Base-by-base conservation (phyloP, 768 basidiomycete species). In the Boletus sensibilis region DNA sequence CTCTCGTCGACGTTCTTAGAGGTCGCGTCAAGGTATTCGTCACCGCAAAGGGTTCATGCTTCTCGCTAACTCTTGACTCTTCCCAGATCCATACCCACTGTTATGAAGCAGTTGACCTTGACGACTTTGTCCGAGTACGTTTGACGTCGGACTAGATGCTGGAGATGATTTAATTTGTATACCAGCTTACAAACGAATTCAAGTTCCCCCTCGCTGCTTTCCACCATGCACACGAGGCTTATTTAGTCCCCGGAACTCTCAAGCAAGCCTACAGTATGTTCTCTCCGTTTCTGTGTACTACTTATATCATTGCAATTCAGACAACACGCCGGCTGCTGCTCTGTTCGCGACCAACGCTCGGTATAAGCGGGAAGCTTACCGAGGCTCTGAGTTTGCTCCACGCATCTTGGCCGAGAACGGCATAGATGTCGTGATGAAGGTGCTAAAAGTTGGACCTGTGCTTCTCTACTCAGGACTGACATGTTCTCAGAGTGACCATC, bases 221-320 rank as follows among this genome's bases (percentile, higher is more conserved):
- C 66, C 92, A 94, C 64, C 88, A 92, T 66, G 94, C 93, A 9
- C 86, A 92, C 52, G 93, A 96, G 69, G 84, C 92, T 1, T 97
- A 92, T 73, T 80, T 97, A n/a, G 88, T 94, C 23, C 91, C 94
- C 1, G 83, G 84, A 23, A 73, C 88, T 5, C 74, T 98, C 58
- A 95, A 93, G 72, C 76, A 81, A 69, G 83, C 87, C 58, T 94
- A 79, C 53, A 68, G 72, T 72, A 58, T 21, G 61, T 51, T 40
- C 25, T 44, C 14, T 53, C 53, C 4, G 16, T 52, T 27, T 52
- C 14, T n/a, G 25, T 45, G 27, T 50, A 1, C 35, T 33, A 31
- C 21, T 50, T 25, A 47, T n/a, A 8, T 20, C 48, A 52, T 38
- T 40, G 2, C 58, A 41, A 41, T 45, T 25, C 35, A 79, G 79